Evolutionary conservation across 306 rosid species (phyloP).

Genomic region (Malus fusca): DNA sequence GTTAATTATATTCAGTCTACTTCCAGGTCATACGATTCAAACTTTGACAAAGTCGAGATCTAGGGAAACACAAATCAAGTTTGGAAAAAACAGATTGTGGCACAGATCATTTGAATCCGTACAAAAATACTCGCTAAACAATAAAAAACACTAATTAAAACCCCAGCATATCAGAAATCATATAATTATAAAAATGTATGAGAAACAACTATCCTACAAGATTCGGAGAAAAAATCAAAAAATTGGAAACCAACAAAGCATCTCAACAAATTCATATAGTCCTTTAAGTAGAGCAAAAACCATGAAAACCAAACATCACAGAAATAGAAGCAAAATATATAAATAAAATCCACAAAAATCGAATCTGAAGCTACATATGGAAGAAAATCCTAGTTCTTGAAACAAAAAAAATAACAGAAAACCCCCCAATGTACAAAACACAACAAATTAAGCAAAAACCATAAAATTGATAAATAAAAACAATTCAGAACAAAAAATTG

Average conservation of each 20-base stretch:
- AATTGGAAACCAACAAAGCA: neutral
- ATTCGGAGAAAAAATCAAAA: neutral
- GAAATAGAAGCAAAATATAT: neutral
- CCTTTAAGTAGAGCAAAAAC: neutral
- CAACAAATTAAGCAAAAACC: neutral
- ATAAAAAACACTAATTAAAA: slow-evolving; percentile 1
- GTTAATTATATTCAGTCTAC: neutral
- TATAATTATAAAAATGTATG: neutral
- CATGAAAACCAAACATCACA: neutral
- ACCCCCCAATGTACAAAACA: slow-evolving; percentile 3
- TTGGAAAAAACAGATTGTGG: neutral
- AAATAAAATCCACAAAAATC: neutral
- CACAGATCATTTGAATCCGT: neutral
- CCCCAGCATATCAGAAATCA: neutral
- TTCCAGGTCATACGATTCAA: neutral
- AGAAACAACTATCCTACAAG: neutral
- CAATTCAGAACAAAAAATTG: neutral
- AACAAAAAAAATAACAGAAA: neutral
- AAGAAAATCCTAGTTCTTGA: neutral
- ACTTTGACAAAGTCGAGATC: neutral
- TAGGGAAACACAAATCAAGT: neutral
- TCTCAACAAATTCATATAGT: neutral
- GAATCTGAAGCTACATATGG: neutral
- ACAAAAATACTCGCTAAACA: neutral
- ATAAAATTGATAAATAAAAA: neutral